Conservation (phyloP, 108 stramenopile genomes). For the Fragilariopsis cylindrus region DNA sequence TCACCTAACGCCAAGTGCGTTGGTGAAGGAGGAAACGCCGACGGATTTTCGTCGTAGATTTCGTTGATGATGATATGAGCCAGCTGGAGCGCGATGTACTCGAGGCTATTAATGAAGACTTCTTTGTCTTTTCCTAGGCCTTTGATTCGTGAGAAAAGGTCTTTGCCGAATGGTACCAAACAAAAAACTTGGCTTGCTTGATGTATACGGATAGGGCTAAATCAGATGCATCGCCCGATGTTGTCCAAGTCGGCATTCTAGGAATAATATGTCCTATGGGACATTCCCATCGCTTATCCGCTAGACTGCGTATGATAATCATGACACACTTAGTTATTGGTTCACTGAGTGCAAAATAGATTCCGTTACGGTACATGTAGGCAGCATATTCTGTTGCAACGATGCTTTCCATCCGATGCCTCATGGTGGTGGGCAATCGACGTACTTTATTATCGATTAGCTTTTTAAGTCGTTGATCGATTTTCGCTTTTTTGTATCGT, state of each 20-base stretch:
- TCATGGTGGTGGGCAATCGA: neutral
- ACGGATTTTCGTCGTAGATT: no score
- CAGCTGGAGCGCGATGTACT: neutral
- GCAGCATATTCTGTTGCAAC: neutral
- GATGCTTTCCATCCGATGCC: neutral
- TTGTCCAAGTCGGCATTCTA: neutral
- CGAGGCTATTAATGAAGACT: neutral
- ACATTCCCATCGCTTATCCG: neutral
- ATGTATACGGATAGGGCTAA: neutral
- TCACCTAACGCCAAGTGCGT: neutral
- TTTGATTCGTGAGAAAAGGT: neutral
- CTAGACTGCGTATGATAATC: no score
- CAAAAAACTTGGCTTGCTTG: neutral
- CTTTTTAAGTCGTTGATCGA: neutral
- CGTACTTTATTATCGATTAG: neutral
- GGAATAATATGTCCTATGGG: slow-evolving; percentile 5
- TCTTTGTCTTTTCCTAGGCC: neutral
- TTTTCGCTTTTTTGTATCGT: neutral
- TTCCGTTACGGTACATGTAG: neutral
- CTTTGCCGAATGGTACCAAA: neutral
- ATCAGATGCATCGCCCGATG: neutral
- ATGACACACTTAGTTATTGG: no score
- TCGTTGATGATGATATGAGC: no score
- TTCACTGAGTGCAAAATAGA: neutral
- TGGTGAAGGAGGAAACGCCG: no score